Evolutionary conservation across 75 land plant genomes (phyloP).

Genomic region (Selaginella moellendorffii): DNA sequence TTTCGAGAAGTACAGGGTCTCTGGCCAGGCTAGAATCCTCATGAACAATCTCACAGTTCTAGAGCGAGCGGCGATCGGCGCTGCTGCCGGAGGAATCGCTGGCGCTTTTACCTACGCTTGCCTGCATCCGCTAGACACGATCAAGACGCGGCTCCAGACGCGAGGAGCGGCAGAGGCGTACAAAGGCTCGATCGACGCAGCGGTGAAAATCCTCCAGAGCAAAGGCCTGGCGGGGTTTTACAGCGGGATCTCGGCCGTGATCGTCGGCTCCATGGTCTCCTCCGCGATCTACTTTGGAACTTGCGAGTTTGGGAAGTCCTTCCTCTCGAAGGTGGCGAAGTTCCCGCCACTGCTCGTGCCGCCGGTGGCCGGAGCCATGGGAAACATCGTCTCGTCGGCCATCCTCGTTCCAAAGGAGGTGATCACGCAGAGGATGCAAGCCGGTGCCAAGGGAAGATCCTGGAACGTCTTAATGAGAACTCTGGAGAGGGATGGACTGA

Average conservation of each 20-base stretch:
- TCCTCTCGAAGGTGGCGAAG: conserved; percentile 25
- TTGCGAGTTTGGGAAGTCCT: conserved; percentile 69
- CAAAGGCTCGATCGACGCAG: conserved; percentile 34
- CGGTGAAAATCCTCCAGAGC: conserved; percentile 31
- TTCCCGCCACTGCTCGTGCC: conserved; percentile 44
- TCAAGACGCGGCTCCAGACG: conserved; percentile 88
- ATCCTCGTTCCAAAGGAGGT: conserved; percentile 84
- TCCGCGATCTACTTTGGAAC: conserved; percentile 84
- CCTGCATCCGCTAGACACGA: conserved; percentile 73
- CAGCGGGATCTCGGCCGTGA: conserved; percentile 70
- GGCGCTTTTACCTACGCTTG: conserved; percentile 89
- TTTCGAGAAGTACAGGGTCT: background rate
- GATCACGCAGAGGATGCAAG: conserved; percentile 80
- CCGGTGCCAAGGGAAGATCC: conserved; percentile 64
- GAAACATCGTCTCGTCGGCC: conserved; percentile 66
- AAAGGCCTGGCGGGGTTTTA: conserved; percentile 59
- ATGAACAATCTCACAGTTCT: conserved; percentile 36
- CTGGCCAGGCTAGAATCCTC: conserved; percentile 15
- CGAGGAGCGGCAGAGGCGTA: conserved; percentile 47
- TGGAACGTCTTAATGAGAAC: conserved; percentile 53
- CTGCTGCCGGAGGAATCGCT: conserved; percentile 73
- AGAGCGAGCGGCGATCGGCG: conserved; percentile 73
- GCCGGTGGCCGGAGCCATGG: conserved; percentile 70
- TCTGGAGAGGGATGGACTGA: conserved; percentile 45
- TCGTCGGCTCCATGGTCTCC: conserved; percentile 60